phyloP scores from a whole-genome alignment of 2,329 filamentous ascomycete genomes.

The Cladorrhinum sp. region DNA sequence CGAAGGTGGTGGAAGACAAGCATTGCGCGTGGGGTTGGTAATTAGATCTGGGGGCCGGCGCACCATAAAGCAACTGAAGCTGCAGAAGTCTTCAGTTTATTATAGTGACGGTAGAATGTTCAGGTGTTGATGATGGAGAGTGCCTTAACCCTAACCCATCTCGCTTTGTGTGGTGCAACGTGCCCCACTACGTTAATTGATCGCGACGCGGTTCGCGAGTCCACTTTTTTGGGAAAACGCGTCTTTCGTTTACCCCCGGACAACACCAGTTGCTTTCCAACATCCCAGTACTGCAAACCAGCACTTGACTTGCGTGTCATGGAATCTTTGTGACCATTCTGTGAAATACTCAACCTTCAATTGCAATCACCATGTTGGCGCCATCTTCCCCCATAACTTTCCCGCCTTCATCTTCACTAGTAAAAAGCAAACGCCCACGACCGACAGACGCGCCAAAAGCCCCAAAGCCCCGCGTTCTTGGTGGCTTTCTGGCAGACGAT shows the following conservation, averaged over 20 bases:
- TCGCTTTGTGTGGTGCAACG: neutral
- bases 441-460: constrained; percentile 32
- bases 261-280: neutral
- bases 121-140: too few species aligned
- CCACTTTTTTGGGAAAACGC: constrained; percentile 1
- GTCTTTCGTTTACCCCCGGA: neutral
- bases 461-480: constrained; percentile 36
- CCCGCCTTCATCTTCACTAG: constrained; percentile 31
- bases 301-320: neutral
- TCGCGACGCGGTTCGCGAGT: constrained; percentile 6
- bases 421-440: constrained; percentile 37
- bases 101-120: too few species aligned
- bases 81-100: too few species aligned
- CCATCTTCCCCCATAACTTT: constrained; percentile 30
- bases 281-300: neutral
- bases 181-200: constrained; percentile 3
- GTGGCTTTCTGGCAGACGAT: constrained; percentile 45
- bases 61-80: too few species aligned
- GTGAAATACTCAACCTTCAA: neutral
- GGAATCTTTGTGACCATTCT: neutral
- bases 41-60: too few species aligned
- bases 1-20: too few species aligned
- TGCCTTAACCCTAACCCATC: neutral
- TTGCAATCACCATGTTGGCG: constrained; percentile 22
- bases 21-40: too few species aligned